Conservation (phyloP, 2,329 filamentous ascomycete genomes). For the Neonectria neomacrospora region DNA sequence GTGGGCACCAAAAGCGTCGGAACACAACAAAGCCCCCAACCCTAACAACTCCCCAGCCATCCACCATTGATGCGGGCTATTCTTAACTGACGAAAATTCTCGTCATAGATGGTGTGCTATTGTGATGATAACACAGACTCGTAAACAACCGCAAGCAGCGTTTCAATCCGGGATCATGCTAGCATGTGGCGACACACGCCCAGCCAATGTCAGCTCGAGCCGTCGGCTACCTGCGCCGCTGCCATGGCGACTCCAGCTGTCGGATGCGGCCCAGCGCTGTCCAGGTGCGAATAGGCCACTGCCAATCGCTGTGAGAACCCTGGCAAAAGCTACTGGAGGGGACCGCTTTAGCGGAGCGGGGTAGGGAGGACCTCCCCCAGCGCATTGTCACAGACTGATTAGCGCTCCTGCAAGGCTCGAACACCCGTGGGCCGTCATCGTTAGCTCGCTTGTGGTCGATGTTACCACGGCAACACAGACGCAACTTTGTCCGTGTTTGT, state of each 20-base stretch:
- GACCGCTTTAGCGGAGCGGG: slow-evolving; percentile 42
- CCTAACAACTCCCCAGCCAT: neutral
- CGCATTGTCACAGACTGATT: slow-evolving; percentile 46
- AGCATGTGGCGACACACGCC: slow-evolving; percentile 19
- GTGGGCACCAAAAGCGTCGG: neutral
- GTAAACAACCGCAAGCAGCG: slow-evolving; percentile 37
- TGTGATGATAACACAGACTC: slow-evolving; percentile 35
- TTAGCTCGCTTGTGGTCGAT: slow-evolving; percentile 25
- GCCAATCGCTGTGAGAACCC: slow-evolving; percentile 15
- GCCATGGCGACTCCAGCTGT: slow-evolving; percentile 47
- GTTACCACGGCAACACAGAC: slow-evolving; percentile 46
- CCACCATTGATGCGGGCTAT: slow-evolving; percentile 36
- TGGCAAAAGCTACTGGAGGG: slow-evolving; percentile 32
- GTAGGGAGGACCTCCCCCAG: slow-evolving; percentile 31
- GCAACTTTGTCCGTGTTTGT: slow-evolving; percentile 43
- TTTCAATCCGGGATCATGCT: slow-evolving; percentile 42
- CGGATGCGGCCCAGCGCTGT: slow-evolving; percentile 18
- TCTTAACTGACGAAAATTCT: slow-evolving; percentile 28
- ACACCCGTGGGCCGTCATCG: slow-evolving; percentile 18
- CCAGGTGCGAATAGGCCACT: neutral
- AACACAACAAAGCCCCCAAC: neutral
- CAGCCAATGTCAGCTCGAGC: slow-evolving; percentile 38
- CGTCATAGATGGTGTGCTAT: slow-evolving; percentile 37
- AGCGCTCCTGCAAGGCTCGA: slow-evolving; percentile 37
- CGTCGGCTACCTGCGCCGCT: slow-evolving; percentile 42